Evolutionary conservation across 306 rosid genomes (phyloP), one percentile per base, ranked within the genome.

Genomic region (Pueraria montana): DNA sequence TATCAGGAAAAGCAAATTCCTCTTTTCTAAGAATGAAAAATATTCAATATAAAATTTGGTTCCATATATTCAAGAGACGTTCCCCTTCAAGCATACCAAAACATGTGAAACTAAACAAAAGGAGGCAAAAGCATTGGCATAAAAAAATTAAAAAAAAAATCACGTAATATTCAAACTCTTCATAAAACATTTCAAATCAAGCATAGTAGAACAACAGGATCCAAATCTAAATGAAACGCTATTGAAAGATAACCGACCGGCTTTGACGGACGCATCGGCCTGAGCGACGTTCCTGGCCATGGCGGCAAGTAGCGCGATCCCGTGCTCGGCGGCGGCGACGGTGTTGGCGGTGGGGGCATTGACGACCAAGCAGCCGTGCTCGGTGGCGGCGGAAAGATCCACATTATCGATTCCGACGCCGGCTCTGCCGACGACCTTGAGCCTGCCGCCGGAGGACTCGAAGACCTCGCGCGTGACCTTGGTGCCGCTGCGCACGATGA

Each of bases 301-400:
- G 42, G 97, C 92, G 4, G 97, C 89, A 81, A 94, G 75, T 79
- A 96, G 99, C 8, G 98, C 97, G 50, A 94, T 94, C 59, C 99
- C 99, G 38, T 96, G 99, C 62, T 96, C 99, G 0, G 99, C 99
- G 8, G 99, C 98, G 0, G 99, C 99, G 8, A 94, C 91, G 6
- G 99, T 96, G 87, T 96, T 96, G 0, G 99, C 99, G 27, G 98
- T 96, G 8, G 99, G 99, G 0, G 98, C 99, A 70, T 96, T 96
- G 4, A 96, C 99, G 11, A 96, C 99, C 84, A 96, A 72, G 42
- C 99, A 96, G 0, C 99, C 99, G 48, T 89, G 91, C 88, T 96
- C 99, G 0, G 99, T 96, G n/a, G 99, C 99, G 12, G 99, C 99
- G 12, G 95, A 92, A 80, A 96, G 99, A 94, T 96, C 99, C 86